phyloP scores from a whole-genome alignment of 1,284 basidiomycete species.

The Trichosporon coremiiforme region DNA sequence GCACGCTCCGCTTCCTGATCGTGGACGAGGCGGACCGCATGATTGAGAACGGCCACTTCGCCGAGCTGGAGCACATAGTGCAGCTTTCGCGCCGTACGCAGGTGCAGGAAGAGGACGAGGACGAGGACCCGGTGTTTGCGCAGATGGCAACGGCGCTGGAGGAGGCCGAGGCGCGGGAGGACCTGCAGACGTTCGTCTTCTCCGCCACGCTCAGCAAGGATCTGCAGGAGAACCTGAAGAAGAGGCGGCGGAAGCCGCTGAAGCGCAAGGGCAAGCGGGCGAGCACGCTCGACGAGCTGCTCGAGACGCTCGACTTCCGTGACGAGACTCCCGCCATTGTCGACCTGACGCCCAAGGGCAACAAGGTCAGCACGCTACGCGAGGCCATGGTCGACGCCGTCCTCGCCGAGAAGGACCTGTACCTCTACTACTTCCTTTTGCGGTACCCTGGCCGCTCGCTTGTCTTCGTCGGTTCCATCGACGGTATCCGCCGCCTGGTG shows the following conservation, averaged over 20 bases:
- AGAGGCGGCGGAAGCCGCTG: constrained; percentile 61
- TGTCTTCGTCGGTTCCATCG: constrained; percentile 93
- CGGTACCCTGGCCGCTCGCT: constrained; percentile 93
- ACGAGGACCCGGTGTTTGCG: constrained; percentile 49
- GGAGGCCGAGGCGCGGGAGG: constrained; percentile 48
- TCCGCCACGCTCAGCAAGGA: constrained; percentile 95
- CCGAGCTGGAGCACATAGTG: constrained; percentile 90
- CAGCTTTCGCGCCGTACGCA: constrained; percentile 71
- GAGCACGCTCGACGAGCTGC: constrained; percentile 82
- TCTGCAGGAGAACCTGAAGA: constrained; percentile 82
- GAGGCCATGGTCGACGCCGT: constrained; percentile 93
- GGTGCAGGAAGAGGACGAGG: constrained; percentile 36
- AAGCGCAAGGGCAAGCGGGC: constrained; percentile 60
- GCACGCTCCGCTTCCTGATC: constrained; percentile 77
- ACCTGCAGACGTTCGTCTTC: constrained; percentile 92
- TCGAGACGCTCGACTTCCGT: constrained; percentile 89
- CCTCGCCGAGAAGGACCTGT: constrained; percentile 75
- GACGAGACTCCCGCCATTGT: constrained; percentile 84
- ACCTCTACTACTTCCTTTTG: constrained; percentile 91
- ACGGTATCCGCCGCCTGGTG: constrained; percentile 86
- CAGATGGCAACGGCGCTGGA: constrained; percentile 45
- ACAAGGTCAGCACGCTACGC: constrained; percentile 78
- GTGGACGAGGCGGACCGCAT: constrained; percentile 99
- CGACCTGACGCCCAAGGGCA: constrained; percentile 83
- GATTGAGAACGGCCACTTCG: constrained; percentile 97